Percentiles rank a stretch among this genome's conserved stretches.
Conservation (phyloP, 2,329 filamentous ascomycete species). For the Periconia sp. region DNA sequence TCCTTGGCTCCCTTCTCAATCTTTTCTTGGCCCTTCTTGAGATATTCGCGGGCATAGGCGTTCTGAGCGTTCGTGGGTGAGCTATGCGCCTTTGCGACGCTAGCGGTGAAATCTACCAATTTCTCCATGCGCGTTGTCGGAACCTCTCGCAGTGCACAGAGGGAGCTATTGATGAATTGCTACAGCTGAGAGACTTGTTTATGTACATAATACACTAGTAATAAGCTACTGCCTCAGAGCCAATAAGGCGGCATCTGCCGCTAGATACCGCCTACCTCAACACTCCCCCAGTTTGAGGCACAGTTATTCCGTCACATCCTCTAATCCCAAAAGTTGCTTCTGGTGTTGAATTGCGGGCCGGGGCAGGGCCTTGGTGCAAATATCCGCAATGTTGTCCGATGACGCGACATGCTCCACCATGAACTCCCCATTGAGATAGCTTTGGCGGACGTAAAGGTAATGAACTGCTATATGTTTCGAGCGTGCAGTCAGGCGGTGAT, state of each 20-base stretch:
- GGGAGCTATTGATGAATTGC: too few relatives aligned
- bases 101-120: conserved; percentile 38
- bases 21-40: conserved; percentile 35
- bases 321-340: too few relatives aligned
- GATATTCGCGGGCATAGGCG: conserved; percentile 42
- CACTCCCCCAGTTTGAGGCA: too few relatives aligned
- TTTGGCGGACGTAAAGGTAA: conserved; percentile 2
- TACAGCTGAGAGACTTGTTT: too few relatives aligned
- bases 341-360: conserved; percentile 25
- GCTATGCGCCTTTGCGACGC: conserved; percentile 52
- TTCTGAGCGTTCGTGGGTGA: conserved; percentile 40
- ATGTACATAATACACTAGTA: too few relatives aligned
- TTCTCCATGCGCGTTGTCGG: conserved; percentile 43
- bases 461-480: conserved; percentile 1
- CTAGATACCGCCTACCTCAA: too few relatives aligned
- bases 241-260: too few relatives aligned
- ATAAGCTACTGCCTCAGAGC: too few relatives aligned
- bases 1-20: conserved; percentile 24
- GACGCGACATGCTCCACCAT: background rate
- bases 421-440: background rate
- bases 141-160: too few relatives aligned
- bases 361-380: conserved; percentile 1
- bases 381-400: conserved; percentile 5
- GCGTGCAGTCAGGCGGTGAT: background rate
- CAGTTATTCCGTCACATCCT: too few relatives aligned